Evolutionary conservation across 1,139 yeast species (phyloP).

Genomic region (Sugiyamaella grinbergsii): DNA sequence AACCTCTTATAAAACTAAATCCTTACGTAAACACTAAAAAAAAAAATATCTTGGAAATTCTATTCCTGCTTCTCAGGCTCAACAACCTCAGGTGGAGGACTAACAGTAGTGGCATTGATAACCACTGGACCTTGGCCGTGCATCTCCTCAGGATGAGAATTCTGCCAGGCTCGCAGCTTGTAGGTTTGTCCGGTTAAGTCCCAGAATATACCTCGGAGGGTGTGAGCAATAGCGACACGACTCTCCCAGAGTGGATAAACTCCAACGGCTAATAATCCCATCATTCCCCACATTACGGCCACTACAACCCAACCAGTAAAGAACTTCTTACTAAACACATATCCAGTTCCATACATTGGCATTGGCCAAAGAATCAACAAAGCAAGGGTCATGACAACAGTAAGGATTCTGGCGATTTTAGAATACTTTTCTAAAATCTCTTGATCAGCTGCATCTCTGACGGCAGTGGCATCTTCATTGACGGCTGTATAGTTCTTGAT

Average conservation of each 20-base stretch:
- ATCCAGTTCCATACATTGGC: constrained; percentile 49
- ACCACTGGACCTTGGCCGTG: constrained; percentile 50
- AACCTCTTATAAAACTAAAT: background rate
- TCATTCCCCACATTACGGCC: constrained; percentile 47
- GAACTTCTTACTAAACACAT: constrained; percentile 47
- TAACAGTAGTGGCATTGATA: background rate
- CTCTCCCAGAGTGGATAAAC: constrained; percentile 48
- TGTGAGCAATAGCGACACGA: constrained; percentile 58
- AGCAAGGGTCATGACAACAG: constrained; percentile 43
- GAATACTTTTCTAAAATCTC: constrained; percentile 29
- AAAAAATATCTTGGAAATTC: background rate
- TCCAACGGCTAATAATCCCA: constrained; percentile 46
- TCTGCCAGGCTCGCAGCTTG: constrained; percentile 75
- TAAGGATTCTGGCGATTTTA: constrained; percentile 43
- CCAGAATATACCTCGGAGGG: constrained; percentile 80
- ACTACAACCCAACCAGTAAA: constrained; percentile 50
- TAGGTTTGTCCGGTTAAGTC: constrained; percentile 72
- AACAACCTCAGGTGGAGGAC: constrained; percentile 11
- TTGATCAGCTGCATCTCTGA: constrained; percentile 25
- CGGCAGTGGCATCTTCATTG: constrained; percentile 23
- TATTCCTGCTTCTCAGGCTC: constrained; percentile 7
- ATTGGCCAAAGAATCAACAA: constrained; percentile 49
- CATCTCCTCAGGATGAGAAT: constrained; percentile 63
- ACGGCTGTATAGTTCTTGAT: constrained; percentile 24
- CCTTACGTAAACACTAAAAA: background rate